A percentile compares a stretch with the other conserved stretches of the same genome.
Evolutionary conservation across 2,329 filamentous ascomycete genomes (phyloP).

Genomic region (Sclerotinia minor): DNA sequence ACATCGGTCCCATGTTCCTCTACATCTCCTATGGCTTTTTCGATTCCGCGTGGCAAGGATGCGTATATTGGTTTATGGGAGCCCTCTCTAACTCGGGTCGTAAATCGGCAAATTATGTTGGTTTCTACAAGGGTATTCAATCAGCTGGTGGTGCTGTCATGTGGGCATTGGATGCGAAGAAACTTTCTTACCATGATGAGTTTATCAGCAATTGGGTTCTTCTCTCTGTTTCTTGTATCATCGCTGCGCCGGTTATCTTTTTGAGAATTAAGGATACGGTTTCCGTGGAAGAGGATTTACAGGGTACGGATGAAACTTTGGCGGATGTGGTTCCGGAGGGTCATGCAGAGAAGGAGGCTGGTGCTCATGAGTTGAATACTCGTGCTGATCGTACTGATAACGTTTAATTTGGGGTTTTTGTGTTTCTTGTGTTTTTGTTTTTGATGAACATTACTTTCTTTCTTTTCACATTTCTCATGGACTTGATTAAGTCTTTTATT

Average conservation of each 20-base stretch:
- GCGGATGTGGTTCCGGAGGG: slow-evolving; percentile 59
- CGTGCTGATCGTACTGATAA: neutral
- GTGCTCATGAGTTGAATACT: slow-evolving; percentile 11
- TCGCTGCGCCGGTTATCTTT: slow-evolving; percentile 78
- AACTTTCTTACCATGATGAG: slow-evolving; percentile 66
- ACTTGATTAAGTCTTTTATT: neutral
- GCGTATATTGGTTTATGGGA: slow-evolving; percentile 95
- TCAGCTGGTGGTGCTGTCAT: slow-evolving; percentile 80
- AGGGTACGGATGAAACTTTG: slow-evolving; percentile 80
- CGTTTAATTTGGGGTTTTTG: neutral
- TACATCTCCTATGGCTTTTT: slow-evolving; percentile 91
- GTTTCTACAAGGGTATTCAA: slow-evolving; percentile 88
- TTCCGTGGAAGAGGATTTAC: slow-evolving; percentile 76
- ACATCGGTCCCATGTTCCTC: slow-evolving; percentile 78
- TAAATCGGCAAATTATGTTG: slow-evolving; percentile 87
- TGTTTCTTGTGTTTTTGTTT: no score
- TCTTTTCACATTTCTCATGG: slow-evolving; percentile 3
- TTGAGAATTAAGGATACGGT: slow-evolving; percentile 79
- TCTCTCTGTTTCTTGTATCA: slow-evolving; percentile 68
- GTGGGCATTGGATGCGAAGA: slow-evolving; percentile 66
- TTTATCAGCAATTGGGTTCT: slow-evolving; percentile 78
- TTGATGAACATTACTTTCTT: neutral
- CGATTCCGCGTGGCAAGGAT: slow-evolving; percentile 88
- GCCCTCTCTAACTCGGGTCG: slow-evolving; percentile 89
- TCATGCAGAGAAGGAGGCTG: slow-evolving; percentile 26